Conservation (phyloP, 352 stramenopile species). For the Pythium oligandrum region DNA sequence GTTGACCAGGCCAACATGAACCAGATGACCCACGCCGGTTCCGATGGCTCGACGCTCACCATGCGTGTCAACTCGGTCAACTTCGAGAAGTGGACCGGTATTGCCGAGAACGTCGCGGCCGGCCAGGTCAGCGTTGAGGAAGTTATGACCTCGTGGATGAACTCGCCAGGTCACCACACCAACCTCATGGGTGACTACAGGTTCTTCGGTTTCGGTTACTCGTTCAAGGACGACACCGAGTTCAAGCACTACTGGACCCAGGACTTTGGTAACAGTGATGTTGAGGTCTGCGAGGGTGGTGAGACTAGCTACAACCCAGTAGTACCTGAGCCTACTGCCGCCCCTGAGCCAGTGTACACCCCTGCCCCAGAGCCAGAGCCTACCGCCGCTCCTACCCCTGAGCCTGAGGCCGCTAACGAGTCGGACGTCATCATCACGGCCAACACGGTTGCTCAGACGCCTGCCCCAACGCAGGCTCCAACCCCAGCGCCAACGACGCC, state of each 20-base stretch:
- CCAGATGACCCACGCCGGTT: constrained; percentile 29
- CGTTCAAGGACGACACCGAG: constrained; percentile 15
- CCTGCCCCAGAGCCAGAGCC: not conserved
- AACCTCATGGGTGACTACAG: constrained; percentile 40
- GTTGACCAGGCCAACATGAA: constrained; percentile 24
- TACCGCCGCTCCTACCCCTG: not conserved
- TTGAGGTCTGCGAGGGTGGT: constrained; percentile 1
- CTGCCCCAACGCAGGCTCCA: no score
- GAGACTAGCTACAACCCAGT: not conserved
- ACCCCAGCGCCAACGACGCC: no score
- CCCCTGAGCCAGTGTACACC: not conserved
- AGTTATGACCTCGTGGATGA: constrained; percentile 20
- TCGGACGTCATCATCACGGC: no score
- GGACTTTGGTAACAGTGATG: constrained; percentile 23
- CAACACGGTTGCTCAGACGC: no score
- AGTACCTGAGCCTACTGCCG: not conserved
- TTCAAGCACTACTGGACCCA: constrained; percentile 54
- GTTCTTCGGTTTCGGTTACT: constrained; percentile 40
- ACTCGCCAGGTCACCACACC: constrained; percentile 16
- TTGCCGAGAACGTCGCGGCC: constrained; percentile 50
- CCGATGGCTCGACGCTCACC: constrained; percentile 14
- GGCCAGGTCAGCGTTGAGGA: constrained; percentile 30
- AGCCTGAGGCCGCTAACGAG: not conserved
- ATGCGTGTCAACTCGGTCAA: constrained; percentile 18
- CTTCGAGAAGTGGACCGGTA: constrained; percentile 17